Evolutionary conservation across 768 basidiomycete genomes (phyloP).

Genomic region (Russula virescens): DNA sequence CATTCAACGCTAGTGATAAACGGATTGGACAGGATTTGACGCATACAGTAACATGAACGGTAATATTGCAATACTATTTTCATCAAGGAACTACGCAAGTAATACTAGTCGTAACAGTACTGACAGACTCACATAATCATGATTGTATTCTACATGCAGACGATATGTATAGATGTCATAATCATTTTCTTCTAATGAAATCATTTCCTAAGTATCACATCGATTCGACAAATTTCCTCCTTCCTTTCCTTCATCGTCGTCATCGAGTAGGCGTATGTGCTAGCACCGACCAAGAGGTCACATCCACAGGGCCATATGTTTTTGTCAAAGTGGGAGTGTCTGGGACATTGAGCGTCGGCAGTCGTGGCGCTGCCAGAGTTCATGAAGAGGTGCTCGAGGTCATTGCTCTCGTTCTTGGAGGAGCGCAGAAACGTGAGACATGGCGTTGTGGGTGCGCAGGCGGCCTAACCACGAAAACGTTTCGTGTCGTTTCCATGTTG

Average conservation of each 20-base stretch:
- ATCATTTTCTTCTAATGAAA: too few relatives aligned
- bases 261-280: conserved; percentile 28
- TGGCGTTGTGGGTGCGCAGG: conserved; percentile 47
- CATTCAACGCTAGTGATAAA: too few relatives aligned
- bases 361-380: conserved; percentile 41
- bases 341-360: conserved; percentile 37
- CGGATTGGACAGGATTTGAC: too few relatives aligned
- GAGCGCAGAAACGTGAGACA: conserved; percentile 56
- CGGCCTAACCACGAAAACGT: conserved; percentile 58
- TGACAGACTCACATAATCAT: background rate
- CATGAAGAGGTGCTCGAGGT: conserved; percentile 46
- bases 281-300: conserved; percentile 53
- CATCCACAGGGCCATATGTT: conserved; percentile 58
- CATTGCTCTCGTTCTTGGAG: conserved; percentile 30
- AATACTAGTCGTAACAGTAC: background rate
- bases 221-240: conserved; percentile 15
- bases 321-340: conserved; percentile 28
- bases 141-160: background rate
- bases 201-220: background rate
- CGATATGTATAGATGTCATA: background rate
- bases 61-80: background rate
- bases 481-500: conserved; percentile 32
- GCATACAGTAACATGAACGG: too few relatives aligned
- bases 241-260: conserved; percentile 43
- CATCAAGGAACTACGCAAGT: background rate